A percentile compares a stretch with the other conserved stretches of the same genome.
These are phyloP conservation scores for Aureobasidium vineae DNA, from an alignment of 2,329 filamentous ascomycete genomes.

Conservation along the genomic window DNA sequence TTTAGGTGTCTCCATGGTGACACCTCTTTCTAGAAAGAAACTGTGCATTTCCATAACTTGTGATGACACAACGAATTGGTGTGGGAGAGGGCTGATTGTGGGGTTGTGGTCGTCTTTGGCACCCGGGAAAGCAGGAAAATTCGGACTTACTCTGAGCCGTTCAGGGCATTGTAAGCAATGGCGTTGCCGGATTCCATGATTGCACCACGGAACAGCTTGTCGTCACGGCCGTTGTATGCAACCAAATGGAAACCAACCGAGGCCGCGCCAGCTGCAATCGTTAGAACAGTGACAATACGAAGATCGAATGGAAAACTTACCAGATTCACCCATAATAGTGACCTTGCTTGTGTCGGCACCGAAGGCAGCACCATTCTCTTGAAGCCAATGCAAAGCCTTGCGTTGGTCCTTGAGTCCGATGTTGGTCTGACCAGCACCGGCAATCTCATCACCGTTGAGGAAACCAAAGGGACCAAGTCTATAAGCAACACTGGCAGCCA, in stretches of 20 bases:
- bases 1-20: too few relatives aligned
- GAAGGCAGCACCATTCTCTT: constrained; percentile 45
- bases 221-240: constrained; percentile 50
- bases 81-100: too few relatives aligned
- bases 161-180: constrained; percentile 34
- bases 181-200: constrained; percentile 49
- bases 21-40: too few relatives aligned
- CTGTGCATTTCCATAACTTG: too few relatives aligned
- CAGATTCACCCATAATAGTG: constrained; percentile 46
- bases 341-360: constrained; percentile 44
- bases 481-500: constrained; percentile 62
- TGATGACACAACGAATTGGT: too few relatives aligned
- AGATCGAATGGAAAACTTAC: too few relatives aligned
- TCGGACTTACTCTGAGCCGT: constrained; percentile 39
- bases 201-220: constrained; percentile 48
- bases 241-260: constrained; percentile 49
- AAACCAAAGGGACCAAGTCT: constrained; percentile 66
- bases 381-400: constrained; percentile 48
- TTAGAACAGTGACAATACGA: too few relatives aligned
- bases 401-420: constrained; percentile 47
- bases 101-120: too few relatives aligned
- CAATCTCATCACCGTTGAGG: constrained; percentile 56
- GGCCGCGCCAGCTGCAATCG: constrained; percentile 41
- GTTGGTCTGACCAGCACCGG: constrained; percentile 55
- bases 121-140: constrained; percentile 34